Evolutionary conservation across 208 protist genomes (phyloP).

Genomic region (Angomonas ambiguus): DNA sequence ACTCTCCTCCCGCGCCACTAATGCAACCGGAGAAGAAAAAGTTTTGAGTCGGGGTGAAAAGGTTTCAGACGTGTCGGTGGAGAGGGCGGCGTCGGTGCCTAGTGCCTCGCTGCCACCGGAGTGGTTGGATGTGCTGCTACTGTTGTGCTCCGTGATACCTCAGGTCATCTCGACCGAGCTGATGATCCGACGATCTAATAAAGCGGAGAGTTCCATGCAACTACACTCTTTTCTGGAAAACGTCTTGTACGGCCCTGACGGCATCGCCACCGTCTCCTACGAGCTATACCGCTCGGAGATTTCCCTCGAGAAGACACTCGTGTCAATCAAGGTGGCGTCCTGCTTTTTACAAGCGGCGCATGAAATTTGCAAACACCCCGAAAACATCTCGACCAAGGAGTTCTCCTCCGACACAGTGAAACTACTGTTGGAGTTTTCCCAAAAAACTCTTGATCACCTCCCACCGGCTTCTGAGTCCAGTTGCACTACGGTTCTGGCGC

Average conservation of each 20-base stretch:
- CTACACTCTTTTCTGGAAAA: not conserved
- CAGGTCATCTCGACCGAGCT: not conserved
- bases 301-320: constrained; percentile 19
- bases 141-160: not conserved
- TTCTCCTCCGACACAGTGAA: constrained; percentile 3
- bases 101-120: not conserved
- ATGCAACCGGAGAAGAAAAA: not conserved
- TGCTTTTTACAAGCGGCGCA: constrained; percentile 19
- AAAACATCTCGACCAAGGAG: not conserved
- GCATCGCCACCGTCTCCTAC: not conserved
- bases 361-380: constrained; percentile 16
- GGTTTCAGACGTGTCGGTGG: too few relatives aligned
- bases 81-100: not conserved
- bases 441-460: constrained; percentile 16
- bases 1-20: not conserved
- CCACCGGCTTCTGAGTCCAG: constrained; percentile 1
- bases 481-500: not conserved
- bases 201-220: not conserved
- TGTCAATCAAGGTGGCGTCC: constrained; percentile 14
- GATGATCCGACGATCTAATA: not conserved
- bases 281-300: not conserved
- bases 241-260: not conserved
- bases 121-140: not conserved
- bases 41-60: too few relatives aligned
- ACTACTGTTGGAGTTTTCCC: constrained; percentile 25